Evolutionary conservation across 768 basidiomycete genomes (phyloP), one percentile per base, ranked within the genome.

Genomic region (Hypsizygus marmoreus): DNA sequence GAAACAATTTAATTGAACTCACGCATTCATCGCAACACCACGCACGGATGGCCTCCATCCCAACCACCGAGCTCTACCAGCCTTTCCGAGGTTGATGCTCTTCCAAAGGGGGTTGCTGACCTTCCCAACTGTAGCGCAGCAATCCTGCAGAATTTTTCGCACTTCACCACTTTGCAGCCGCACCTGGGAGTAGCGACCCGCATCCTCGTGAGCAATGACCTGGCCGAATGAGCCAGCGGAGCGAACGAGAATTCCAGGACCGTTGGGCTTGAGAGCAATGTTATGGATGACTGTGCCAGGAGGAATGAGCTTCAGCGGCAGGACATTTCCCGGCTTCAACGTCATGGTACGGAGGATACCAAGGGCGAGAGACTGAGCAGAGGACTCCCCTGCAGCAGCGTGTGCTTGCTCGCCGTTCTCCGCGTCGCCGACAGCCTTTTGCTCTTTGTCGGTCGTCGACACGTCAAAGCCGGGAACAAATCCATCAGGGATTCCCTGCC

Each of bases 1-100:
- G 38, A 16, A 38, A 13, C 40, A 22, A 38, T 46, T 37, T 45
- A 45, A 32, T 5, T 39, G 43, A 40, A 75, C 87, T 32, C 71
- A 93, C 83, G 91, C 87, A 67, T 97, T 97, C 94, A 95, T 95
- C 32, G 94, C 94, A 54, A 97, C 85, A 84, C 94, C 94, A 66
- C 94, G 85, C 35, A 95, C 92, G 24, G 78, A 77, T 0, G 94
- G 94, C 54, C 91, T 68, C 60, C 82, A 70, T 13, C 95, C 95
- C 14, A 97, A 68, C 91, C 92, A 95, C 28, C 95, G 76, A 31
- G 75, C 73, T 54, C 95, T 71, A 23, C 97, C 97, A 6, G 97
- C 97, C 67, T 98, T 99, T 11, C 94, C 97, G 25, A 97, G 68
- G 33, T 72, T 82, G 11, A 84, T 74, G 50, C 86, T 82, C 66